Evolutionary conservation across 2,329 filamentous ascomycete genomes (phyloP), one percentile per base, ranked within the genome.

Genomic region (Nemania abortiva): DNA sequence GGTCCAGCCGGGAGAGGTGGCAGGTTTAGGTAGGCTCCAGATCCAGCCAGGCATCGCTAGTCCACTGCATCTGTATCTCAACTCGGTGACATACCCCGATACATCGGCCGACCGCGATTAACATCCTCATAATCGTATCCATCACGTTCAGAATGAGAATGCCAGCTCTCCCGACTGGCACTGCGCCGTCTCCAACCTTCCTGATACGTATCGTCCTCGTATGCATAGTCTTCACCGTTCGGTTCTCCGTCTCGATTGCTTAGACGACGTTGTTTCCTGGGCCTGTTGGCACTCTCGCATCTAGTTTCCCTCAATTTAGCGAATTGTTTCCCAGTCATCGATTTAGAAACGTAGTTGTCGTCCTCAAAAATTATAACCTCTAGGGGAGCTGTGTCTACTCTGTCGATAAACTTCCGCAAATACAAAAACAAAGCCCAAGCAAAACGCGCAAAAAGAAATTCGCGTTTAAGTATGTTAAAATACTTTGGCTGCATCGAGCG

Each of bases 371-470:
- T 27, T 39, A 42, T 11, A 39, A 61, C 20, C 11, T 61, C 5
- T 52, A 15, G 31, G 45, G 4, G 20, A 27, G 13, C 31, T 39
- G 11, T 52, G 27, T 31, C 52, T 39, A 1, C 20, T 9, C 6
- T 31, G 34, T 2, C 2, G 11, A 59, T 4, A 27, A 61, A 61
- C 31, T 27, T 42, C 20, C 15, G 34, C 6, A 64, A 57, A 64
- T 22, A 31, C 11, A 10, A 18, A 34, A 64, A 64, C 42, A 64
- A 29, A 57, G 53, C 61, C 22, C 22, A 57, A 52, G 61, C 61
- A 39, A 64, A 64, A 39, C 61, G 61, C 4, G 61, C 42, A 31
- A 64, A 64, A 29, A 64, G 53, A 52, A 52, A 52, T 64, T 64
- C 53, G 42, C 6, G 45, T 1, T 24, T 47, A 57, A 64, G 20